These are phyloP conservation scores for Colletotrichum costaricense DNA, from an alignment of 2,329 filamentous ascomycete species.

Conservation along the genomic window DNA sequence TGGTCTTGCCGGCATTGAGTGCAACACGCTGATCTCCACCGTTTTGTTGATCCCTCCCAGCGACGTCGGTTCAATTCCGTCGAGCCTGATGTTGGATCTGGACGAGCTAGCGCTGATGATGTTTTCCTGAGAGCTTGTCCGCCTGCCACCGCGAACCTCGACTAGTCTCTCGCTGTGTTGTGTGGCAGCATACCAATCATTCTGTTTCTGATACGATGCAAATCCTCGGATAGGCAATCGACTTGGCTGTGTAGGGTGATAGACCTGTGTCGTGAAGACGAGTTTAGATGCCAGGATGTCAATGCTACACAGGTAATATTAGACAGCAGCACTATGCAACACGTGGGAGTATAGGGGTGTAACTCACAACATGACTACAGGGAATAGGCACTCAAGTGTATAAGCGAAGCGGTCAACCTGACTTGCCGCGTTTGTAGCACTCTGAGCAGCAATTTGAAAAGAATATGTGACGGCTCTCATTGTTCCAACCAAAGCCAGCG, in stretches of 20 bases:
- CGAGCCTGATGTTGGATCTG: neutral
- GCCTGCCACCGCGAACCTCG: neutral
- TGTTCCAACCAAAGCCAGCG: constrained; percentile 50
- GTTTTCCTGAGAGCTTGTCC: neutral
- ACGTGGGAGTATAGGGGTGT: neutral
- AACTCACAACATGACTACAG: constrained; percentile 52
- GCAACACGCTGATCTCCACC: constrained; percentile 16
- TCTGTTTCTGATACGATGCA: neutral
- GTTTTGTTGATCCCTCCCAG: constrained; percentile 27
- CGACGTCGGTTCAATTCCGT: neutral
- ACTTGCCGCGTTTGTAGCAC: constrained; percentile 48
- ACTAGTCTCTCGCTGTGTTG: neutral
- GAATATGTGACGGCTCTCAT: constrained; percentile 54
- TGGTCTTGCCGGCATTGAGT: constrained; percentile 1
- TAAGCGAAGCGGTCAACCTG: constrained; percentile 56
- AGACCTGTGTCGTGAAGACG: constrained; percentile 36
- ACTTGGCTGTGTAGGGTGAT: neutral
- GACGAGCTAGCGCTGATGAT: neutral
- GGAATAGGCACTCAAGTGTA: constrained; percentile 54
- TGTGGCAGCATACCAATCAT: neutral
- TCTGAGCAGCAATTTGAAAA: constrained; percentile 50
- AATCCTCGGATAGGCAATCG: neutral
- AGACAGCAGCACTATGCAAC: neutral
- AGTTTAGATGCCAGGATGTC: constrained; percentile 49
- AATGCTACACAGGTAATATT: constrained; percentile 38